Conservation (phyloP, 2,329 filamentous ascomycete genomes). For the Beauveria rudraprayagi region DNA sequence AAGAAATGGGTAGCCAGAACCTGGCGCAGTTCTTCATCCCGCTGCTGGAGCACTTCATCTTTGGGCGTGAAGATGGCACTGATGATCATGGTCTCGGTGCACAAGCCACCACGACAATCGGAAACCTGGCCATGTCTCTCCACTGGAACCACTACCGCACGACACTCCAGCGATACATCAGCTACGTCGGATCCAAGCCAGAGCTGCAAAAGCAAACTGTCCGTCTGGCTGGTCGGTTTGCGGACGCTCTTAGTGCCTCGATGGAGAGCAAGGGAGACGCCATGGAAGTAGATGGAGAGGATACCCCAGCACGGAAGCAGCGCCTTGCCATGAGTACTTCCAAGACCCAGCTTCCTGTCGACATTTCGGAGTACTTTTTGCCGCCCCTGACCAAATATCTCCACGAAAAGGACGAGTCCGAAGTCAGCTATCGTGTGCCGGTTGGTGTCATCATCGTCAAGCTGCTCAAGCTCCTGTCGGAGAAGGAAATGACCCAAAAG, state of each 20-base stretch:
- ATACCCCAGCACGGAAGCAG: constrained; percentile 13
- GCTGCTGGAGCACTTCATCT: constrained; percentile 87
- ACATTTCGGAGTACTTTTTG: constrained; percentile 67
- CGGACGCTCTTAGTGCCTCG: constrained; percentile 63
- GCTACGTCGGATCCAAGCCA: constrained; percentile 71
- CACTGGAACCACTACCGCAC: constrained; percentile 89
- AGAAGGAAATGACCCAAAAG: constrained; percentile 61
- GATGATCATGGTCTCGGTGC: constrained; percentile 83
- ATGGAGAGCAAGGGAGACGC: constrained; percentile 27
- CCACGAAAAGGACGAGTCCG: constrained; percentile 89
- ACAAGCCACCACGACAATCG: constrained; percentile 76
- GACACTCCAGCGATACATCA: constrained; percentile 73
- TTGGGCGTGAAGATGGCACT: constrained; percentile 61
- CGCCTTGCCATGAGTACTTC: constrained; percentile 60
- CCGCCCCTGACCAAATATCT: constrained; percentile 76
- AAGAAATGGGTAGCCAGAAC: constrained; percentile 65
- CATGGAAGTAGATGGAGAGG: constrained; percentile 34
- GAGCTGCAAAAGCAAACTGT: constrained; percentile 82
- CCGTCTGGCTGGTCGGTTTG: constrained; percentile 69
- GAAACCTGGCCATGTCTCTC: constrained; percentile 63
- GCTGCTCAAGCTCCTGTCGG: constrained; percentile 71
- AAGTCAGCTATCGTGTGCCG: constrained; percentile 85
- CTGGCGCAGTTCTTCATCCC: constrained; percentile 83
- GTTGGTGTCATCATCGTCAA: constrained; percentile 86
- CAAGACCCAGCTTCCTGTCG: constrained; percentile 58